phyloP scores from a whole-genome alignment of 1,139 yeast species.

The Ogataea hybrid region DNA sequence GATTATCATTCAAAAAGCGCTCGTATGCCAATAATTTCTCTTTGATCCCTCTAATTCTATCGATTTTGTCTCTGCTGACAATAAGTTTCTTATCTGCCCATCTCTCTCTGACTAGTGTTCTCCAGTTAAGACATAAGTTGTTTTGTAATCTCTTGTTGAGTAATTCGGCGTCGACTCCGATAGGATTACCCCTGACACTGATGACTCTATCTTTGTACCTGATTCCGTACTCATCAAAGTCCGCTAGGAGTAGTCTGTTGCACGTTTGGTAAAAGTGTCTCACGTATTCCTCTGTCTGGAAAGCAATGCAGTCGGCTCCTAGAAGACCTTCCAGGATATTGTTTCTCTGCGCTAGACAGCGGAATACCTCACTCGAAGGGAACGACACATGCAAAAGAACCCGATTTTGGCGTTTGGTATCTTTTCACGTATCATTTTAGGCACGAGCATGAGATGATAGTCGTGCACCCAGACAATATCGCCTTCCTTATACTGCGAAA shows the following conservation, averaged over 20 bases:
- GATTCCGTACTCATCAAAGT: constrained; percentile 73
- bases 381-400: constrained; percentile 90
- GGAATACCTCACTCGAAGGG: constrained; percentile 93
- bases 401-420: constrained; percentile 89
- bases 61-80: constrained; percentile 87
- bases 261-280: constrained; percentile 93
- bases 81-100: constrained; percentile 73
- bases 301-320: constrained; percentile 84
- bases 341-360: constrained; percentile 88
- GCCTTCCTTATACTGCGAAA: constrained; percentile 62
- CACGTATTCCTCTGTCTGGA: constrained; percentile 91
- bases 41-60: constrained; percentile 81
- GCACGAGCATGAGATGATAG: constrained; percentile 85
- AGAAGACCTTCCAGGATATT: constrained; percentile 77
- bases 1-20: constrained; percentile 65
- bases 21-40: constrained; percentile 90
- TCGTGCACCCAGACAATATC: constrained; percentile 91
- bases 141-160: constrained; percentile 46
- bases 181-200: constrained; percentile 68
- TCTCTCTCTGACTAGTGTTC: constrained; percentile 66
- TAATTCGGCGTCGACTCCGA: constrained; percentile 79
- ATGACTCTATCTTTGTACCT: constrained; percentile 66
- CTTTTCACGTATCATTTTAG: constrained; percentile 72
- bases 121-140: constrained; percentile 66
- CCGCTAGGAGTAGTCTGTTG: constrained; percentile 78